A percentile compares a stretch with the other conserved stretches of the same genome.
These are phyloP conservation scores for Mycena capillaripes DNA, from an alignment of 768 basidiomycete genomes.

Conservation along the genomic window DNA sequence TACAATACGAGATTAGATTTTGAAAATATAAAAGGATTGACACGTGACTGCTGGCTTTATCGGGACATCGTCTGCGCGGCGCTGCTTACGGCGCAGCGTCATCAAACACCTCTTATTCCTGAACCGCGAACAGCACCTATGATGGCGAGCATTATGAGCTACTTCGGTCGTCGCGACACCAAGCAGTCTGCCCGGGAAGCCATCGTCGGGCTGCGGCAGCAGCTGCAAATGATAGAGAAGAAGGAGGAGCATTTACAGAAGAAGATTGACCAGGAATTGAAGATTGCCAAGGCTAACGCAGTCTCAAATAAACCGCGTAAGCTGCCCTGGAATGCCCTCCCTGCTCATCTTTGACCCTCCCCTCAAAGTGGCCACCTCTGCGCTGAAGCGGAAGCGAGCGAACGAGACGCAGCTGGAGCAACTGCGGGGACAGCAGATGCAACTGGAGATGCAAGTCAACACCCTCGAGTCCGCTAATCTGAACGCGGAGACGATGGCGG, in stretches of 20 bases:
- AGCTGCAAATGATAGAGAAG: slow-evolving; percentile 98
- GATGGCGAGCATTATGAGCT: slow-evolving; percentile 88
- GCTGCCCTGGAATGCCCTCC: slow-evolving; percentile 48
- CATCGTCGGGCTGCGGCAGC: slow-evolving; percentile 93
- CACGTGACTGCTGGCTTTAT: slow-evolving; percentile 16
- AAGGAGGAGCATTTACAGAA: slow-evolving; percentile 97
- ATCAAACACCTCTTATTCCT: slow-evolving; percentile 28
- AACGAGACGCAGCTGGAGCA: slow-evolving; percentile 90
- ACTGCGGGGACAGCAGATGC: slow-evolving; percentile 86
- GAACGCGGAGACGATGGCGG: slow-evolving; percentile 96
- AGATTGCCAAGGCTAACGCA: slow-evolving; percentile 93
- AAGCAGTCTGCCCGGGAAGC: slow-evolving; percentile 92
- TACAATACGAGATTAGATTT: slow-evolving; percentile 20
- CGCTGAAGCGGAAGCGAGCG: slow-evolving; percentile 94
- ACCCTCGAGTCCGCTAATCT: slow-evolving; percentile 97
- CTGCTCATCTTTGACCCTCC: slow-evolving; percentile 11
- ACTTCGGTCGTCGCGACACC: slow-evolving; percentile 88
- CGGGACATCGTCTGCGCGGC: slow-evolving; percentile 26
- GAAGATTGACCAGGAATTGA: slow-evolving; percentile 95
- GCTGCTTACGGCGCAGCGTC: slow-evolving; percentile 26
- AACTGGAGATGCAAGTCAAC: slow-evolving; percentile 96
- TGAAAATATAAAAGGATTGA: neutral
- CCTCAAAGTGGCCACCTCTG: slow-evolving; percentile 79
- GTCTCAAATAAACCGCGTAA: slow-evolving; percentile 93
- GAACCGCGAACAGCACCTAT: slow-evolving; percentile 51